Evolutionary conservation across 495 filamentous ascomycete species (phyloP).

Genomic region (Annulohypoxylon nitens): DNA sequence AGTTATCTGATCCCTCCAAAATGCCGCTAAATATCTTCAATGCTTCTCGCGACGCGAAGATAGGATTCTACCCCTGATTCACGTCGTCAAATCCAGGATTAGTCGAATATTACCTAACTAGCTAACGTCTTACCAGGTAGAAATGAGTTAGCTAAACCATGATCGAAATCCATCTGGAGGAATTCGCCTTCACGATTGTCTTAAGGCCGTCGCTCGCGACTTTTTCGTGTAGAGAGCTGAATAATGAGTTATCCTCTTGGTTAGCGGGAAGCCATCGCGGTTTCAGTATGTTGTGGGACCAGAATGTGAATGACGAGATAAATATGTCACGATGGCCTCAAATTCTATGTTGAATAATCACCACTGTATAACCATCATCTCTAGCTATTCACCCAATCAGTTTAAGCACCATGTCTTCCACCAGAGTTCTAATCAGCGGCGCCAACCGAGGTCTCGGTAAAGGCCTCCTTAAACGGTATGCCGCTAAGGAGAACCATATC

Average conservation of each 20-base stretch:
- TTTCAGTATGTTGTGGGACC: background rate
- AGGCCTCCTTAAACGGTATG: slow-evolving; percentile 45
- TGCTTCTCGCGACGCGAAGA: background rate
- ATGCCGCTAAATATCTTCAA: background rate
- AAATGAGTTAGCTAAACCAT: background rate
- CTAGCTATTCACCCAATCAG: background rate
- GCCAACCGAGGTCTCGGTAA: slow-evolving; percentile 52
- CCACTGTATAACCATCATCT: background rate
- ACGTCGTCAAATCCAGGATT: background rate
- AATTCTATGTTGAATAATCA: background rate
- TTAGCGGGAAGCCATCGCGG: background rate
- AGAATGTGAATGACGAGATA: background rate
- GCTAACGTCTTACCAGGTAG: background rate
- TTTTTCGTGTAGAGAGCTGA: background rate
- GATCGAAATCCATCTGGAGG: background rate
- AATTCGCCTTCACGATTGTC: background rate
- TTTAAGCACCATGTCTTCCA: slow-evolving; percentile 37
- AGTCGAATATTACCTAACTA: background rate
- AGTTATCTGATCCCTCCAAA: background rate
- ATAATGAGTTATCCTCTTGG: no score
- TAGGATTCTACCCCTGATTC: background rate
- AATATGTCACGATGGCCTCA: background rate
- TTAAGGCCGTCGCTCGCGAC: background rate
- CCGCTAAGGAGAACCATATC: slow-evolving; percentile 47
- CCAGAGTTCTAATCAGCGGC: slow-evolving; percentile 51